Evolutionary conservation across 2,329 filamentous ascomycete genomes (phyloP).

Genomic region (Neonectria hederae): DNA sequence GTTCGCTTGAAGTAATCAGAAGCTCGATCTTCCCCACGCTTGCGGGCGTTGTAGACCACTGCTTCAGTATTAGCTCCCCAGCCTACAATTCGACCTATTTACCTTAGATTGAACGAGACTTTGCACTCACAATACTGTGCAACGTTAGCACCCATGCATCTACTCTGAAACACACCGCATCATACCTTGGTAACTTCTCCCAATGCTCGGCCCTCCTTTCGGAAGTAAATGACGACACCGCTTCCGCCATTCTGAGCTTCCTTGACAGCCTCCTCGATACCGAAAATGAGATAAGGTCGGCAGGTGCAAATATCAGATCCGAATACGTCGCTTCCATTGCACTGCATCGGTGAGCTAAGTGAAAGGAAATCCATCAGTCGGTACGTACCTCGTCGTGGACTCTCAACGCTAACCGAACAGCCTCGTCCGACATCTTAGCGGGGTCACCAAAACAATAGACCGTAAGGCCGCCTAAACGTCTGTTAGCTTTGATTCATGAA

Average conservation of each 20-base stretch:
- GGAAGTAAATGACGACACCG: slow-evolving; percentile 97
- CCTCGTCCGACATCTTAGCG: slow-evolving; percentile 90
- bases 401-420: slow-evolving; percentile 80
- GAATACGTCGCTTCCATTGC: slow-evolving; percentile 97
- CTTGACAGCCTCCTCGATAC: slow-evolving; percentile 96
- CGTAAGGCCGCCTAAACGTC: slow-evolving; percentile 76
- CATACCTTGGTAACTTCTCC: slow-evolving; percentile 95
- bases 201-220: slow-evolving; percentile 93
- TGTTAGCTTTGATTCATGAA: slow-evolving; percentile 20
- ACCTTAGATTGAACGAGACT: slow-evolving; percentile 7
- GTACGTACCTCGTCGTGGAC: slow-evolving; percentile 73
- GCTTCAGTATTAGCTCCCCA: slow-evolving; percentile 32
- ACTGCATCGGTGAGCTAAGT: slow-evolving; percentile 55
- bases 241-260: slow-evolving; percentile 94
- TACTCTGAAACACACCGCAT: slow-evolving; percentile 5
- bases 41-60: slow-evolving; percentile 81
- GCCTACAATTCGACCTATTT: slow-evolving; percentile 15
- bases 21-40: slow-evolving; percentile 80
- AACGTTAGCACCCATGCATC: slow-evolving; percentile 27
- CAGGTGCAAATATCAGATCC: slow-evolving; percentile 98
- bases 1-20: slow-evolving; percentile 96
- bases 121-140: slow-evolving; percentile 35
- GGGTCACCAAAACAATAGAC: slow-evolving; percentile 98
- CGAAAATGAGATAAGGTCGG: slow-evolving; percentile 93
- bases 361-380: neutral